Conservation (phyloP, 441 rosid species). For the Erodium chrysanthum region DNA sequence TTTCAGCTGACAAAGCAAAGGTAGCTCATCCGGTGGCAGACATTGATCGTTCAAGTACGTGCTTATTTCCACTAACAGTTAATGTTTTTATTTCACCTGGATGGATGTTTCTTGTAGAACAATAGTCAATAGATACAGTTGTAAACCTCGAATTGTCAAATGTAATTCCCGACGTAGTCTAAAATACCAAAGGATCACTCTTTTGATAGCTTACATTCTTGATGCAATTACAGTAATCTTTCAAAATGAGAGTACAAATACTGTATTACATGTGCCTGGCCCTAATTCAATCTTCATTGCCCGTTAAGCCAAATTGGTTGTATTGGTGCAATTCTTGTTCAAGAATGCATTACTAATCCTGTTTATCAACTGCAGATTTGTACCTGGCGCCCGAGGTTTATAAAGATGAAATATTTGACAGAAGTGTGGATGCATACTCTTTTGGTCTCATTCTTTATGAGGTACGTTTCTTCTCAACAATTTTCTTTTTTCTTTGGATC, state of each 20-base stretch:
- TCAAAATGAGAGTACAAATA: neutral
- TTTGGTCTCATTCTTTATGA: constrained; percentile 75
- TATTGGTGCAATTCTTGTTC: neutral
- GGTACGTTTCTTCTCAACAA: constrained; percentile 42
- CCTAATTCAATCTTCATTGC: no score
- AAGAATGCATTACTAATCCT: constrained; percentile 6
- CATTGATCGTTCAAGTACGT: constrained; percentile 56
- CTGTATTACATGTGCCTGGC: neutral
- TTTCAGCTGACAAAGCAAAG: constrained; percentile 56
- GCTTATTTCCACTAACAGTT: neutral
- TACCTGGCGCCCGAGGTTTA: constrained; percentile 80
- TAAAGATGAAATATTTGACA: constrained; percentile 56
- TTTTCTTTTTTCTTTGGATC: no score
- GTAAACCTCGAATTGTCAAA: neutral
- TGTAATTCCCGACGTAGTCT: neutral
- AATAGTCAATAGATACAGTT: neutral
- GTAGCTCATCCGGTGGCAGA: constrained; percentile 35
- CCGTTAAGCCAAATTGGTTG: neutral
- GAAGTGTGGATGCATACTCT: constrained; percentile 72
- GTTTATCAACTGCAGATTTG: constrained; percentile 40
- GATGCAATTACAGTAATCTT: neutral
- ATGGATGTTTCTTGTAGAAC: neutral
- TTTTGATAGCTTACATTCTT: neutral
- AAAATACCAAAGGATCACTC: neutral
- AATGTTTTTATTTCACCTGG: neutral